phyloP scores from a whole-genome alignment of 768 basidiomycete species.

The Tephrocybe sp. region DNA sequence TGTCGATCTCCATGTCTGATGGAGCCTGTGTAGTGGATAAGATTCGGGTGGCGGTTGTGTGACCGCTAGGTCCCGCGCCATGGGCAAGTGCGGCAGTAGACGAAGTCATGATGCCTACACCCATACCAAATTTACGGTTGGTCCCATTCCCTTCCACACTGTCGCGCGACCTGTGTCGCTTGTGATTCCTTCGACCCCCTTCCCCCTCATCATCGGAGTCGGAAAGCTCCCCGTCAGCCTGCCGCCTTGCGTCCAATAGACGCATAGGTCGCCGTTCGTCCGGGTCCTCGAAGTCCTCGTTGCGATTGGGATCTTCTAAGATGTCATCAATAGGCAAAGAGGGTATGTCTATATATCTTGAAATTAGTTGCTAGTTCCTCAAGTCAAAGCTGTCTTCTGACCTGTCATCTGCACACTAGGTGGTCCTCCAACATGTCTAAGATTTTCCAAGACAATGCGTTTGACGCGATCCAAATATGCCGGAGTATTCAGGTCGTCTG shows the following conservation, averaged over 20 bases:
- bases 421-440: constrained; percentile 82
- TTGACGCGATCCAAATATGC: constrained; percentile 94
- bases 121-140: constrained; percentile 58
- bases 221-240: constrained; percentile 85
- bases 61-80: constrained; percentile 74
- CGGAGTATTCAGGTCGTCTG: constrained; percentile 91
- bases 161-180: constrained; percentile 53
- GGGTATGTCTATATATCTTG: constrained; percentile 64
- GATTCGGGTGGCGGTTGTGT: constrained; percentile 51
- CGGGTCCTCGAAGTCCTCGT: constrained; percentile 78
- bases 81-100: constrained; percentile 53
- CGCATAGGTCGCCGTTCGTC: constrained; percentile 76
- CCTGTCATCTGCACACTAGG: constrained; percentile 92
- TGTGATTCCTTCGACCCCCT: constrained; percentile 74
- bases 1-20: constrained; percentile 42
- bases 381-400: constrained; percentile 27
- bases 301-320: constrained; percentile 77
- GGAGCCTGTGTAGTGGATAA: constrained; percentile 27
- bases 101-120: constrained; percentile 70
- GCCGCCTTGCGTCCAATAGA: constrained; percentile 76
- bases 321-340: constrained; percentile 78
- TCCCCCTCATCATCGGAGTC: constrained; percentile 98
- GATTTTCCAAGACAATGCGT: constrained; percentile 86
- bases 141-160: constrained; percentile 42
- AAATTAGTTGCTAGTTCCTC: constrained; percentile 1